A percentile compares a stretch with the other conserved stretches of the same genome.
Evolutionary conservation across 2,329 filamentous ascomycete genomes (phyloP).

Genomic region (Diaporthe sp.): DNA sequence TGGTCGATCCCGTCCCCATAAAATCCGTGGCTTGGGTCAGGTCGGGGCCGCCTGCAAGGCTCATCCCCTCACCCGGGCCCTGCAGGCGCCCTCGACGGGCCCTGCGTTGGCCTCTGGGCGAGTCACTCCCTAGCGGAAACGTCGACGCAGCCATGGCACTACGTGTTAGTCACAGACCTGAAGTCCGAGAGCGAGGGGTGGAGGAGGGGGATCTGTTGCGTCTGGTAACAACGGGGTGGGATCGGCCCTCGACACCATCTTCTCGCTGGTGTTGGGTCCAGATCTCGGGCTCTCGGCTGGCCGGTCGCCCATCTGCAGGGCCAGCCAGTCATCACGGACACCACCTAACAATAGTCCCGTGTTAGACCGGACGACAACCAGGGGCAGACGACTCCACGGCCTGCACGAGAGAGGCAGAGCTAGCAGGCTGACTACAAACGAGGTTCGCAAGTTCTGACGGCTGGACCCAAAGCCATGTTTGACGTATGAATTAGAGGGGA

Average conservation of each 20-base stretch:
- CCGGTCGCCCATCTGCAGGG: slow-evolving; percentile 26
- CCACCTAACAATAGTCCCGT: slow-evolving; percentile 31
- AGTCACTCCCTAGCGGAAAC: slow-evolving; percentile 24
- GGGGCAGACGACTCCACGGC: slow-evolving; percentile 1
- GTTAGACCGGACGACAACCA: slow-evolving; percentile 15
- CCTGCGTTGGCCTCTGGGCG: slow-evolving; percentile 15
- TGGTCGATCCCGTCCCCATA: slow-evolving; percentile 32
- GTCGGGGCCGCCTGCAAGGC: slow-evolving; percentile 26
- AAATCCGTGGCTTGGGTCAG: slow-evolving; percentile 25
- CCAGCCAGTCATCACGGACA: slow-evolving; percentile 17
- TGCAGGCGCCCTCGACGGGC: slow-evolving; percentile 7
- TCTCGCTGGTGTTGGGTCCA: slow-evolving; percentile 10
- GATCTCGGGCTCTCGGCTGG: slow-evolving; percentile 26
- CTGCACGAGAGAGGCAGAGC: slow-evolving; percentile 6
- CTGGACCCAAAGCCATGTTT: not conserved
- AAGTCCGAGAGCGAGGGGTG: slow-evolving; percentile 28
- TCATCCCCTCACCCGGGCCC: slow-evolving; percentile 22
- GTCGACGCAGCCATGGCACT: not conserved
- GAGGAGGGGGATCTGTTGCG: not conserved
- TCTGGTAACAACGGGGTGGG: slow-evolving; percentile 17
- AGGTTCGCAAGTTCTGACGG: not conserved
- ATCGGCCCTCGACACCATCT: slow-evolving; percentile 30
- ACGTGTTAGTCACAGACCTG: slow-evolving; percentile 22
- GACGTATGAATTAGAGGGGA: not conserved
- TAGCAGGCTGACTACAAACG: not conserved